phyloP scores from a whole-genome alignment of 2,329 filamentous ascomycete species.

The Colletotrichum plurivorum region DNA sequence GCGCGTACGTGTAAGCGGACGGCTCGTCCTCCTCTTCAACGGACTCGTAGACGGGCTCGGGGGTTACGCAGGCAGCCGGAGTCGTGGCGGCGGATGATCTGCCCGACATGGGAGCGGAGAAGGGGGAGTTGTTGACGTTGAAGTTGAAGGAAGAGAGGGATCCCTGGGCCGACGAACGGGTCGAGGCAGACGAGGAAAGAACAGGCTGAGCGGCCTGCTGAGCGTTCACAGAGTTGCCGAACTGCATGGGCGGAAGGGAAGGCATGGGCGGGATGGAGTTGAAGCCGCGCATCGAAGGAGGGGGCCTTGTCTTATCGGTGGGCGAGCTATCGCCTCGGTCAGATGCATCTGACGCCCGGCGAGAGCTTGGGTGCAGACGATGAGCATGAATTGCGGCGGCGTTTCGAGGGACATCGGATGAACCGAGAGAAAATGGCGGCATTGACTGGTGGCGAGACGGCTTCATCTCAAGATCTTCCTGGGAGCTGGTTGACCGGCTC shows the following conservation, averaged over 20 bases:
- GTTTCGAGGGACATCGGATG: slow-evolving; percentile 6
- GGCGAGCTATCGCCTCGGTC: slow-evolving; percentile 33
- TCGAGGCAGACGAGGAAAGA: slow-evolving; percentile 38
- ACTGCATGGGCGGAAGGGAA: slow-evolving; percentile 33
- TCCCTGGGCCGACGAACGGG: slow-evolving; percentile 26
- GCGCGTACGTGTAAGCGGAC: slow-evolving; percentile 21
- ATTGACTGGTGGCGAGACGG: slow-evolving; percentile 42
- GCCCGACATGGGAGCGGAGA: slow-evolving; percentile 37
- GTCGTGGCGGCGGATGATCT: slow-evolving; percentile 39
- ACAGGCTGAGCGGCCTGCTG: slow-evolving; percentile 1
- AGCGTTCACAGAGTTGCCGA: not conserved
- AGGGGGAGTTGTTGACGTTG: slow-evolving; percentile 22
- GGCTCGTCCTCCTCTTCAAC: slow-evolving; percentile 30
- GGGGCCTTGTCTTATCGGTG: slow-evolving; percentile 43
- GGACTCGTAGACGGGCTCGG: slow-evolving; percentile 36
- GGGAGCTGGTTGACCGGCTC: slow-evolving; percentile 54
- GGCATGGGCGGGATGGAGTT: slow-evolving; percentile 42
- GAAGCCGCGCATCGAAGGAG: slow-evolving; percentile 50
- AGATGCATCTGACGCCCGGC: slow-evolving; percentile 50
- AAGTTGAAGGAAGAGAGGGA: slow-evolving; percentile 40
- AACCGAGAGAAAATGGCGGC: slow-evolving; percentile 12
- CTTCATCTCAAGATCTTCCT: slow-evolving; percentile 58
- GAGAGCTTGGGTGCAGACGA: slow-evolving; percentile 47
- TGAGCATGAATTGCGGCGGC: slow-evolving; percentile 32
- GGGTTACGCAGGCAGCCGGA: slow-evolving; percentile 35